Percentiles rank a stretch among this genome's conserved stretches.
phyloP scores from a whole-genome alignment of 2,329 filamentous ascomycete genomes.

The Curvularia eragrostidis region DNA sequence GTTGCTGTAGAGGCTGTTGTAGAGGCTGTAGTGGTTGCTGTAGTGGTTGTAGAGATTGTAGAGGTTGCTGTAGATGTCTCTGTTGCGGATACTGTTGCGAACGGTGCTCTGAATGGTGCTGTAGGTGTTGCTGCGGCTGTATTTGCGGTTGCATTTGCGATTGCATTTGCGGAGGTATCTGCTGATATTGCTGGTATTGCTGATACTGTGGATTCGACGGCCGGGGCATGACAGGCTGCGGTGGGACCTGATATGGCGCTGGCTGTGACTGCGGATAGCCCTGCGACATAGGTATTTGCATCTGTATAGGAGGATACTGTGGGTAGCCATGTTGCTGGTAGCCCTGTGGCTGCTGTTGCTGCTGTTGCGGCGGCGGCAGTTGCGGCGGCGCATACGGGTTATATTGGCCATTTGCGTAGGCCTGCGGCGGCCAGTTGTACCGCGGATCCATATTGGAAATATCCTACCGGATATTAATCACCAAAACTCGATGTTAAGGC shows the following conservation, averaged over 20 bases:
- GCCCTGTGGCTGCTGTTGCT: constrained; percentile 31
- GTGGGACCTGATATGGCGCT: constrained; percentile 24
- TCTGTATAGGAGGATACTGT: constrained; percentile 12
- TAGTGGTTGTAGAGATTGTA: constrained; percentile 14
- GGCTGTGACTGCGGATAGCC: constrained; percentile 30
- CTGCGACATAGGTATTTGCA: constrained; percentile 10
- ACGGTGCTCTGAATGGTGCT: constrained; percentile 16
- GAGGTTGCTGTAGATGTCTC: not conserved
- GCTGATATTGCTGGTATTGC: constrained; percentile 35
- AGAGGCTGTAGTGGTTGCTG: constrained; percentile 27
- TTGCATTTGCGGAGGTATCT: constrained; percentile 25
- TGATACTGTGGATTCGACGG: constrained; percentile 36
- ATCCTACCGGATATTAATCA: constrained; percentile 15
- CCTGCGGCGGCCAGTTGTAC: constrained; percentile 45
- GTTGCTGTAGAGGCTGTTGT: constrained; percentile 20
- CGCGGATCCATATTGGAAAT: constrained; percentile 40
- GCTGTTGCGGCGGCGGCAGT: constrained; percentile 36
- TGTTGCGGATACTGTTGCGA: constrained; percentile 1
- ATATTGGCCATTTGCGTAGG: constrained; percentile 41
- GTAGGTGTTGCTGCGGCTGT: constrained; percentile 19
- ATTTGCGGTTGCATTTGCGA: constrained; percentile 27
- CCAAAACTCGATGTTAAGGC: constrained; percentile 19
- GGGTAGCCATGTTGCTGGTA: constrained; percentile 38
- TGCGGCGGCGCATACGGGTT: constrained; percentile 35
- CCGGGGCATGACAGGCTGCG: constrained; percentile 18